Base-by-base conservation (phyloP, 257 asterid species). In the Hygrophila difformis region DNA sequence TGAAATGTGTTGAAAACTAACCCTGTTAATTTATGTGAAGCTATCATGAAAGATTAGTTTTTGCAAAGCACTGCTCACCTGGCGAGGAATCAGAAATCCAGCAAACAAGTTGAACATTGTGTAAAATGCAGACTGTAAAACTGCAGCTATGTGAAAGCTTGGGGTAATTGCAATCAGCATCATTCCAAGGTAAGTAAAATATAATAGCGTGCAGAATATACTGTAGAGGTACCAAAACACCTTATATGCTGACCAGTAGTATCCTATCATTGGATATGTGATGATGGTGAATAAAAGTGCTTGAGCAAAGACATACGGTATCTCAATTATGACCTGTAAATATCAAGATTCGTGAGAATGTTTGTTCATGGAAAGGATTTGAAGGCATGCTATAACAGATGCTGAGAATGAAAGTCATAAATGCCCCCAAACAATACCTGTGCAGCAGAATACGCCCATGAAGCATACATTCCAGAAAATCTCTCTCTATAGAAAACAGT, bases 231-330 rank as follows among this genome's bases (percentile, higher is more conserved):
- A 75, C 78, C 77, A 75, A 13, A 75, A 66, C 4, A 78, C 55
- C 69, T 78, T 78, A 18, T 63, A 69, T 0, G 28, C 78, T 5
- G 76, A 55, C 72, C 66, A 64, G 44, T 66, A 34, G 63, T 75
- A 78, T 51, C 88, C 84, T n/a, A 75, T 72, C 83, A 75, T 71
- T 7, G 84, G 81, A 57, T 69, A 78, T 4, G 82, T 73, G 49
- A 79, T 64, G 42, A 55, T 40, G 13, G 81, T 70, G 56, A 48
- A 72, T 1, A 43, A 57, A 19, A 79, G 13, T 22, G 89, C 21
- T 51, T 72, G 89, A 23, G 59, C 58, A 2, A 72, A 53, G 47
- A 72, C 41, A 49, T 69, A 79, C 0, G 89, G 84, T 17, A 75
- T 59, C 69, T 79, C 89, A 5, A 79, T 51, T 2, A 56, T 6